A percentile compares a stretch with the other conserved stretches of the same genome.
These are phyloP conservation scores for Vitis cinerea DNA, from an alignment of 164 flowering plant genomes.

Conservation along the genomic window DNA sequence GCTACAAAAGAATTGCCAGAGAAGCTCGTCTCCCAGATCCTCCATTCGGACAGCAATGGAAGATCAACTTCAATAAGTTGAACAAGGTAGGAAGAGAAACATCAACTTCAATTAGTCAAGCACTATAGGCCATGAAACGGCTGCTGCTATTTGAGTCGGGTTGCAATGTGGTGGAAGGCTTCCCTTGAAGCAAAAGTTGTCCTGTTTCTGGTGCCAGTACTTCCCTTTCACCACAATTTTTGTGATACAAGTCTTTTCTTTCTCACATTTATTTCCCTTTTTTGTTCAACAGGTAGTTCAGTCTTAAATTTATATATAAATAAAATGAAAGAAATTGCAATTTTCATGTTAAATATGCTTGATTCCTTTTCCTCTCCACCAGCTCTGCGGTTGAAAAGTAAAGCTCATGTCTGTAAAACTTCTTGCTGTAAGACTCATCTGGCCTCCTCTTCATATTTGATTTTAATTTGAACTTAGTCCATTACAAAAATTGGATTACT, in stretches of 20 bases:
- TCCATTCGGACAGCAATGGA: slow-evolving; percentile 27
- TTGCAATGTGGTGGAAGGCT: background rate
- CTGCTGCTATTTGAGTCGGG: too few relatives aligned
- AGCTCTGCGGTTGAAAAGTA: too few relatives aligned
- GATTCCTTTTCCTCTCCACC: too few relatives aligned
- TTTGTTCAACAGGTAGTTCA: too few relatives aligned
- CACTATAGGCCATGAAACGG: too few relatives aligned
- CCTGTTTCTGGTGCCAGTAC: background rate
- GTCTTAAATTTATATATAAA: background rate
- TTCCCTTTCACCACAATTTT: background rate
- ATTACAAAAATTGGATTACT: too few relatives aligned
- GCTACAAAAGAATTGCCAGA: slow-evolving; percentile 79
- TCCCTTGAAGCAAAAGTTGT: background rate
- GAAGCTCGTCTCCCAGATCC: slow-evolving; percentile 68
- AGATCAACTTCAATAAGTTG: slow-evolving; percentile 14
- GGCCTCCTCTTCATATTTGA: too few relatives aligned
- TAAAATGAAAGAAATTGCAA: background rate
- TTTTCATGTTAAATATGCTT: background rate
- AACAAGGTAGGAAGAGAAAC: background rate
- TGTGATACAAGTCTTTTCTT: background rate
- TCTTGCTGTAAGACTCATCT: too few relatives aligned
- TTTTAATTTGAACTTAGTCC: too few relatives aligned
- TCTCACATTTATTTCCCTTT: background rate
- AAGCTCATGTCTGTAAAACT: too few relatives aligned
- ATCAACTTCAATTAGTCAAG: background rate